phyloP scores from a whole-genome alignment of 176 grass and related monocot genomes.

The Oryza officinalis region DNA sequence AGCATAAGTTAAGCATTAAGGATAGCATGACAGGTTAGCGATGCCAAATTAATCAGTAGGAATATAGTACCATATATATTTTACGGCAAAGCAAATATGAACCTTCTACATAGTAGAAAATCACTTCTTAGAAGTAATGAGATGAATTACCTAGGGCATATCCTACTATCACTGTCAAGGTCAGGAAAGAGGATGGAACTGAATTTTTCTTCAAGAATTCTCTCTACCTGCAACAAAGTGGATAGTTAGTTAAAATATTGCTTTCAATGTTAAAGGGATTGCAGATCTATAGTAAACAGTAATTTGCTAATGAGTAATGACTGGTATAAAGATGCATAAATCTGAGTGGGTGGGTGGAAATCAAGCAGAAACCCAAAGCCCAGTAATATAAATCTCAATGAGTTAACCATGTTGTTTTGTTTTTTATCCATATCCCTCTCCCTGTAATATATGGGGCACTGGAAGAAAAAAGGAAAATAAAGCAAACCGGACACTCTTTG shows the following conservation, averaged over 20 bases:
- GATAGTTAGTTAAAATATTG: background rate
- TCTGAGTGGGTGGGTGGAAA: background rate
- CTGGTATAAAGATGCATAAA: background rate
- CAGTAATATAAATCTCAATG: background rate
- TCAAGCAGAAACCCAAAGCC: background rate
- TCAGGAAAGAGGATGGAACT: slow-evolving; percentile 69
- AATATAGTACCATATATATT: slow-evolving; percentile 2
- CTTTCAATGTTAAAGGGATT: slow-evolving; percentile 13
- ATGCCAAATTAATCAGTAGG: slow-evolving; percentile 15
- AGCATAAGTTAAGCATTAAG: slow-evolving; percentile 13
- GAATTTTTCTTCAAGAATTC: slow-evolving; percentile 87
- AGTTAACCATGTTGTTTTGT: background rate
- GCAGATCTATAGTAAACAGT: background rate
- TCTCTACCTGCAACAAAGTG: slow-evolving; percentile 77
- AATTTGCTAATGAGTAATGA: slow-evolving; percentile 5
- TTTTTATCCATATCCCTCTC: background rate
- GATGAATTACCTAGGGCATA: slow-evolving; percentile 77
- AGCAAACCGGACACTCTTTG: background rate
- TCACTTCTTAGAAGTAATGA: slow-evolving; percentile 1
- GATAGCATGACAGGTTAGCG: slow-evolving; percentile 5
- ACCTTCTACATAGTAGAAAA: slow-evolving; percentile 23
- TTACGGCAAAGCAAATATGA: background rate
- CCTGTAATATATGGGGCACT: background rate
- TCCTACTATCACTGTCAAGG: slow-evolving; percentile 55
- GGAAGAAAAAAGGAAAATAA: background rate